Base-by-base conservation (phyloP, 192 early-diverging fungal species). In the Geranomyces michiganensis region DNA sequence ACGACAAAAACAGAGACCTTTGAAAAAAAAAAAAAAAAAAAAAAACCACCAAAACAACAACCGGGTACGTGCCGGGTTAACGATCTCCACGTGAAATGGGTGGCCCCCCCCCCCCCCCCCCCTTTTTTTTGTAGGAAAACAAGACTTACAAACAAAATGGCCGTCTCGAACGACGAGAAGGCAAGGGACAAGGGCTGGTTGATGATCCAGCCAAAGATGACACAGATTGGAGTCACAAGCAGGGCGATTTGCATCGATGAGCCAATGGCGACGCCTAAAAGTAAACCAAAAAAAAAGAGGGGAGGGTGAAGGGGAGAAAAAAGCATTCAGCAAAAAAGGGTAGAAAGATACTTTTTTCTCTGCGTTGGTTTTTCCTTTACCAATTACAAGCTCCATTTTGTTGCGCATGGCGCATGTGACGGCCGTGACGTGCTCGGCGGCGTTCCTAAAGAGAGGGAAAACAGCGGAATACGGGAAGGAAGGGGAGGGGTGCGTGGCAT, bases 331-430 rank as follows among this genome's bases (percentile, higher is more conserved):
- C n/a, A n/a, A n/a, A n/a, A 12, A 12, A 47, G n/a, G 46, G n/a
- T n/a, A 47, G n/a, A 12, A 47, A 47, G 46, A 12, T 47, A n/a
- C 30, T 47, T 12, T 12, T n/a, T n/a, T n/a, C 12, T 14, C 12
- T n/a, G 12, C 46, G n/a, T n/a, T n/a, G n/a, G n/a, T n/a, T n/a
- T n/a, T n/a, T n/a, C n/a, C n/a, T n/a, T n/a, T n/a, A 66, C 93
- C 87, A 62, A 98, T 85, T 0, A 92, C 90, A 46, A 98, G 73
- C 71, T 97, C 92, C 94, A 94, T 95, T 80, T 95, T 95, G 83
- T 94, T 89, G 72, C 90, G 88, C 59, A 92, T 85, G 1, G 94
- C 91, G 14, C 87, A 88, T 0, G 85, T 87, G 24, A 94, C 82
- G 24, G 93, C 93, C 0, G 91, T 94, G 30, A 93, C 86, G 73